Base-by-base conservation (phyloP, 192 early-diverging fungal species). In the Dimargaris cristalligena region DNA sequence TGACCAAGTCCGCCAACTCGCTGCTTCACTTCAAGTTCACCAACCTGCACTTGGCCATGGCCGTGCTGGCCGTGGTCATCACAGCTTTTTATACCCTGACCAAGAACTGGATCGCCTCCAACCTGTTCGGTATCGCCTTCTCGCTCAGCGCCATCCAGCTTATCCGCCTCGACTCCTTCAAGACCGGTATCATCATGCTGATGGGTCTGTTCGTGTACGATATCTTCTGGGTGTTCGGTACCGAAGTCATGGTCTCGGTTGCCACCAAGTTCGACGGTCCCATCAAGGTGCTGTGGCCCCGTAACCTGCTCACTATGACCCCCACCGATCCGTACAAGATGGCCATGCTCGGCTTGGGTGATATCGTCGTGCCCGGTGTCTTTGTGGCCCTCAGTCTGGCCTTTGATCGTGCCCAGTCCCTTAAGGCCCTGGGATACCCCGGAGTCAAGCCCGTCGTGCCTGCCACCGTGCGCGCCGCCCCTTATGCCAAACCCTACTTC, bases 141-240 rank as follows among this genome's bases (percentile, higher is more conserved):
- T 83, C 93, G 23, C 70, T 87, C 26, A 86, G 87, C 49, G 86
- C 89, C 22, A 83, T 96, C 59, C 77, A 83, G 58, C 74, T 98
- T 30, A 73, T 98, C 44, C 83, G 88, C 2, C 73, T 98, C 29
- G 92, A 95, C 68, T 94, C 92, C 8, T 95, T 97, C 80, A 87
- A 85, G 68, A 96, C 91, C 0, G 94, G 92, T n/a, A 91, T 92
- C 75, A 87, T 91, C 31, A 77, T 98, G 52, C 80, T 98, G 30
- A 69, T 78, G 25, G 92, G 87, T 20, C 71, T 98, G 44, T 98
- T 98, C 73, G 67, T 92, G 28, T 98, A 98, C 65, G 94, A 98
- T 70, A 81, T 98, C 52, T 98, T 96, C 62, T 98, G 94, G 94
- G 94, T 98, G 60, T 98, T 98, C 78, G 91, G 91, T 34, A 96